These are phyloP conservation scores for Rhododendron ferrugineum DNA, from an alignment of 148 eudicot species.

Conservation along the genomic window DNA sequence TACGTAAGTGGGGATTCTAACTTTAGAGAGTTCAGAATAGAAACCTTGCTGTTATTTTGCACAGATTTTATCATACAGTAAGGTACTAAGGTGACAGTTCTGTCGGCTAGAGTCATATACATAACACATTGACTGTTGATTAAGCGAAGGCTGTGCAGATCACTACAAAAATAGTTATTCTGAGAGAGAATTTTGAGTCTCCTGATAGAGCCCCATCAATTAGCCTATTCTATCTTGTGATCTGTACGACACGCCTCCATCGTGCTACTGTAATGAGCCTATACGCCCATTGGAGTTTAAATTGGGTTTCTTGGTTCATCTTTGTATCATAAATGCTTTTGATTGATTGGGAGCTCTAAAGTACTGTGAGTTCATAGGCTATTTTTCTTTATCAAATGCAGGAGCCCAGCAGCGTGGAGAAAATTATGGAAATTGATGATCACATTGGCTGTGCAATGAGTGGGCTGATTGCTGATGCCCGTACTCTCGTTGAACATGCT, in stretches of 20 bases:
- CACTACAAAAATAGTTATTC: background rate
- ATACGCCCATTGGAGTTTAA: background rate
- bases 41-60: background rate
- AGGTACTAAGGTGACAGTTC: background rate
- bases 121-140: background rate
- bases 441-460: constrained; percentile 99
- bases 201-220: background rate
- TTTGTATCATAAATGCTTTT: background rate
- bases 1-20: background rate
- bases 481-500: constrained; percentile 98
- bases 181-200: background rate
- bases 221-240: background rate
- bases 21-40: background rate
- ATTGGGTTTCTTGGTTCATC: background rate
- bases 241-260: background rate
- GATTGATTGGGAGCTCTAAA: background rate
- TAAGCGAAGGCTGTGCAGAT: background rate
- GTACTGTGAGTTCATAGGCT: background rate
- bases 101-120: background rate
- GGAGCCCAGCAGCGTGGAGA: constrained; percentile 99
- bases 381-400: constrained; percentile 15
- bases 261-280: background rate
- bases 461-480: constrained; percentile 99
- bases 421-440: constrained; percentile 97
- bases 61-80: background rate